Conservation (phyloP, 805 yeast species). For the Wickerhamiella spandovensis region DNA sequence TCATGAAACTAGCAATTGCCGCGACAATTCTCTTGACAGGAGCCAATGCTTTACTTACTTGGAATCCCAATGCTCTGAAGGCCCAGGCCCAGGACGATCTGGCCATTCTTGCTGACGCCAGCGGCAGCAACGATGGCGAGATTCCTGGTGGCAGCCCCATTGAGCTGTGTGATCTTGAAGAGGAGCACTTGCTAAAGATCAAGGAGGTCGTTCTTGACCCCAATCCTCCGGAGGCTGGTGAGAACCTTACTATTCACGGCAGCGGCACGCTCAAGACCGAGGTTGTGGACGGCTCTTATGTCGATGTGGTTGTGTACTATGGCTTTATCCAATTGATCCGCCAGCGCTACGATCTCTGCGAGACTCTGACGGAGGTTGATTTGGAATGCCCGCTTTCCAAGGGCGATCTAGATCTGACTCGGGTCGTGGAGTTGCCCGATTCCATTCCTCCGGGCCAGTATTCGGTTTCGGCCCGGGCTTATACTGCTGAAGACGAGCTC, state of each 20-base stretch:
- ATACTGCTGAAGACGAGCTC: slow-evolving; percentile 65
- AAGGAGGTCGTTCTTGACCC: slow-evolving; percentile 52
- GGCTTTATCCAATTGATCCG: slow-evolving; percentile 82
- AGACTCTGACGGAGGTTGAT: slow-evolving; percentile 70
- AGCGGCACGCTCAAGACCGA: slow-evolving; percentile 43
- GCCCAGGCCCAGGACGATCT: neutral
- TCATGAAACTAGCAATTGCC: neutral
- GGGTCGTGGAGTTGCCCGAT: slow-evolving; percentile 69
- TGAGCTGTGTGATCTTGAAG: slow-evolving; percentile 53
- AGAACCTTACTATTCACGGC: slow-evolving; percentile 67
- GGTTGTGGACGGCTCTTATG: slow-evolving; percentile 78
- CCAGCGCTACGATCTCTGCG: slow-evolving; percentile 89
- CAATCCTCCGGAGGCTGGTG: slow-evolving; percentile 83
- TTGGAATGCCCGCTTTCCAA: slow-evolving; percentile 67
- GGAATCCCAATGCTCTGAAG: neutral
- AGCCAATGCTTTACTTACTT: neutral
- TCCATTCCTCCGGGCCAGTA: slow-evolving; percentile 96
- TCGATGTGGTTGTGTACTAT: slow-evolving; percentile 83
- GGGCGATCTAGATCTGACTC: slow-evolving; percentile 55
- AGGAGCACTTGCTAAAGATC: slow-evolving; percentile 51
- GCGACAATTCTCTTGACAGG: neutral
- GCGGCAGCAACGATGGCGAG: slow-evolving; percentile 7
- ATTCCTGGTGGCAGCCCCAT: slow-evolving; percentile 89
- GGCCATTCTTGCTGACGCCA: neutral
- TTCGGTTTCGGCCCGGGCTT: slow-evolving; percentile 78